Evolutionary conservation across 164 flowering plant species (phyloP).

Genomic region (Piper betle): DNA sequence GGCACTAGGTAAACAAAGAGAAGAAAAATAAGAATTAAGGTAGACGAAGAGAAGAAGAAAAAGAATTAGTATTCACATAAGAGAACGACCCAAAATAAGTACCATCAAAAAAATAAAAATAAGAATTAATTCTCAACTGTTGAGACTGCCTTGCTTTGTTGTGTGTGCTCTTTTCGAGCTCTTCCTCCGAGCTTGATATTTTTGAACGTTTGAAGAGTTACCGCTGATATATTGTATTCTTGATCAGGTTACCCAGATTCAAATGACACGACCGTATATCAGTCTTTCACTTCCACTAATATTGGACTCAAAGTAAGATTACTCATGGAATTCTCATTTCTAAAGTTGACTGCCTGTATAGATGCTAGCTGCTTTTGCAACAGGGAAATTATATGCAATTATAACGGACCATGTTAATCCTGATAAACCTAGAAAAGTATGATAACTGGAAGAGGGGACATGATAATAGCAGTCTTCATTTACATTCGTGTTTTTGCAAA

Average conservation of each 20-base stretch:
- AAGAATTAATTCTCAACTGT: no score
- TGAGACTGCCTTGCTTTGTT: no score
- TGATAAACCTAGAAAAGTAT: no score
- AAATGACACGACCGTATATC: conserved; percentile 31
- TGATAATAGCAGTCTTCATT: background rate
- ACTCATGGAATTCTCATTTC: background rate
- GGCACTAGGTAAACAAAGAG: no score
- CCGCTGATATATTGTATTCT: background rate
- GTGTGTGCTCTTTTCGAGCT: background rate
- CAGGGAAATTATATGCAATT: no score
- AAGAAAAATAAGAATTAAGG: no score
- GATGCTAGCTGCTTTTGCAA: no score
- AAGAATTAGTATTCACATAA: no score
- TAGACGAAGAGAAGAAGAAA: no score
- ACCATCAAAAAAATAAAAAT: no score
- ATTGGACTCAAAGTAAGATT: conserved; percentile 34
- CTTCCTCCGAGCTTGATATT: background rate
- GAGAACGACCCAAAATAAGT: no score
- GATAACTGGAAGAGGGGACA: background rate
- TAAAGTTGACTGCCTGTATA: background rate
- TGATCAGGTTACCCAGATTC: conserved; percentile 60
- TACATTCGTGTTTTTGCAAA: background rate
- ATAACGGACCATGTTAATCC: no score
- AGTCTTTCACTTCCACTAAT: conserved; percentile 35
- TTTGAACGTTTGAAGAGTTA: background rate